Evolutionary conservation across 257 asterid genomes (phyloP), one percentile per base, ranked within the genome.

Genomic region (Plantago ovata): DNA sequence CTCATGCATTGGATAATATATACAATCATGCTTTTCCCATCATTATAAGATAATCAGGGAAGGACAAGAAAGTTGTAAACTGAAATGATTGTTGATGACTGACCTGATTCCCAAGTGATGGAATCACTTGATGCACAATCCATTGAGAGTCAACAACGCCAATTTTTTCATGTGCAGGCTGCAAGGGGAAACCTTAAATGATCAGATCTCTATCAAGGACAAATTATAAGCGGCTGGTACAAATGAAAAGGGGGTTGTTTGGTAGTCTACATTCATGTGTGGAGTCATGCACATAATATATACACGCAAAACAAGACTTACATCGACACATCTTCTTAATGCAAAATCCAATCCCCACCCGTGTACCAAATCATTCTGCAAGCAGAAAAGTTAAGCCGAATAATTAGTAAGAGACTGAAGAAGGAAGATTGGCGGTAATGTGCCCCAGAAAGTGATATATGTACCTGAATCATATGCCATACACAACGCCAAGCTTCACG

Each of bases 341-440:
- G 99, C 97, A 74, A 93, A 93, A 81, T 93, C 99, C 87, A 93
- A 77, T 66, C 99, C 99, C 99, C 99, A 93, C 72, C 99, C 99
- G 62, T 93, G 99, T 58, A 93, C 97, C 88, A 93, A 76, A 74
- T 93, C 99, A 72, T 93, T 93, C 99, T 93, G 85, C 72, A 71
- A 48, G 55, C 59, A 75, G 0, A 69, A 16, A 38, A 36, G 10
- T 5, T 12, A 23, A 20, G 14, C 28, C 14, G 33, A 22, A 50
- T 46, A 22, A 22, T 9, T 22, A 20, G 18, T 36, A 22, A 28
- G 36, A 28, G 32, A 50, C 9, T 20, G 14, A 48, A 48, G 54
- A 9, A 20, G 54, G 9, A 20, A 14, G 9, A 48, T 1, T 1
- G 7, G 24, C 55, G 20, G 15, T 9, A 21, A 39, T 38, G 43